Evolutionary conservation across 331 rosid species (phyloP).

Genomic region (Malus hybrid): DNA sequence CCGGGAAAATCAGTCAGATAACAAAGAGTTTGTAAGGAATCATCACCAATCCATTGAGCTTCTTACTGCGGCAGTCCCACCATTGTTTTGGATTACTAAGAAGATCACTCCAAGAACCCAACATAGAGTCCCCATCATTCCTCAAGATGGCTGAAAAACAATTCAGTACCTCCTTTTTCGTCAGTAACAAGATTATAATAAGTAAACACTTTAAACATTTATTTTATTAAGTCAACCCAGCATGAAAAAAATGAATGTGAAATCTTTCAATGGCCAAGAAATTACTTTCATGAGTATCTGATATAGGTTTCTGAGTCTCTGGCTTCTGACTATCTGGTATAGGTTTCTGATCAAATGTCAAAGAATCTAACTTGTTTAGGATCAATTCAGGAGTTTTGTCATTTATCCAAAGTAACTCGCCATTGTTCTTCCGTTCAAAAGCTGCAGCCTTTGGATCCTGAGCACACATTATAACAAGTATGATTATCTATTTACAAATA

Average conservation of each 20-base stretch:
- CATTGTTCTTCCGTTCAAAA: slow-evolving; percentile 3
- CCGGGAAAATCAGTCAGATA: neutral
- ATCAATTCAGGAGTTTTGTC: neutral
- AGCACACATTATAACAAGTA: neutral
- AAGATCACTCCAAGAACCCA: slow-evolving; percentile 49
- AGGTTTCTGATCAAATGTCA: slow-evolving; percentile 22
- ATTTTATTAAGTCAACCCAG: slow-evolving; percentile 9
- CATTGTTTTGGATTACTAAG: slow-evolving; percentile 50
- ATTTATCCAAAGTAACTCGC: neutral
- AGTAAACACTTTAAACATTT: neutral
- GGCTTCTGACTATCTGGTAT: slow-evolving; percentile 2
- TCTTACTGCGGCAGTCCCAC: slow-evolving; percentile 48
- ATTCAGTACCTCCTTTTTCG: neutral
- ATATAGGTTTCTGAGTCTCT: slow-evolving; percentile 14
- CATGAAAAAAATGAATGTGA: neutral
- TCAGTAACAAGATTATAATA: neutral
- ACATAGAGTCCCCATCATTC: neutral
- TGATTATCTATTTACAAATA: neutral
- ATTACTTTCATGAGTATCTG: slow-evolving; percentile 7
- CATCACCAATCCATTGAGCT: slow-evolving; percentile 39
- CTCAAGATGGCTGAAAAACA: slow-evolving; percentile 11
- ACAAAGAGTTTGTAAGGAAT: slow-evolving; percentile 5
- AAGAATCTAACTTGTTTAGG: slow-evolving; percentile 1
- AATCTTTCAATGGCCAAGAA: neutral
- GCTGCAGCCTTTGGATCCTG: slow-evolving; percentile 7